Evolutionary conservation across 2,329 filamentous ascomycete genomes (phyloP).

Genomic region (Apiospora arundinis): DNA sequence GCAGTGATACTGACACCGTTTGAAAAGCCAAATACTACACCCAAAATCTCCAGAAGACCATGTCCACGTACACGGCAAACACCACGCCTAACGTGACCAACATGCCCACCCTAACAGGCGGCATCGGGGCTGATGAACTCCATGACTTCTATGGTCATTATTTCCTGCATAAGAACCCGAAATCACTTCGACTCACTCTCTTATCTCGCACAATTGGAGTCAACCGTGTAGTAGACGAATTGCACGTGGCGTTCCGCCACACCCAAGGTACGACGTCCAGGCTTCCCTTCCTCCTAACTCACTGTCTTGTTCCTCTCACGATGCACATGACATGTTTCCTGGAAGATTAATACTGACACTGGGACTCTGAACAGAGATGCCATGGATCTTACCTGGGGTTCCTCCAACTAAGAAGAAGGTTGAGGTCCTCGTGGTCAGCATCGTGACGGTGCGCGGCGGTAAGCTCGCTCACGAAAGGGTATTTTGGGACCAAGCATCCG

Average conservation of each 20-base stretch:
- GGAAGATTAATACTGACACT: no score
- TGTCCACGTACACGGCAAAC: slow-evolving; percentile 66
- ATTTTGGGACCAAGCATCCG: slow-evolving; percentile 71
- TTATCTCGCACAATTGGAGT: slow-evolving; percentile 69
- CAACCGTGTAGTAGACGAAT: slow-evolving; percentile 70
- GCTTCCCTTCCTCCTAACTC: no score
- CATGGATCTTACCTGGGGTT: slow-evolving; percentile 67
- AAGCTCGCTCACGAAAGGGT: slow-evolving; percentile 71
- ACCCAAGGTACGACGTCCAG: slow-evolving; percentile 35
- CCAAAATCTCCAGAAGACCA: slow-evolving; percentile 62
- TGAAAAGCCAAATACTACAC: slow-evolving; percentile 58
- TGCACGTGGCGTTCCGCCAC: slow-evolving; percentile 65
- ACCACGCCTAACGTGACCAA: slow-evolving; percentile 72
- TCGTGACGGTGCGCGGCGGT: slow-evolving; percentile 70
- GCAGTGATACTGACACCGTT: background rate
- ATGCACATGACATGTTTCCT: no score
- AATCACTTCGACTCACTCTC: slow-evolving; percentile 64
- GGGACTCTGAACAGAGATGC: slow-evolving; percentile 48
- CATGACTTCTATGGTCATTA: slow-evolving; percentile 69
- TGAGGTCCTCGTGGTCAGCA: slow-evolving; percentile 64
- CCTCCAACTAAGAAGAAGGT: slow-evolving; percentile 61
- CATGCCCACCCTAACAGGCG: slow-evolving; percentile 69
- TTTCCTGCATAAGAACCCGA: slow-evolving; percentile 68
- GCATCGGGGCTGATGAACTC: slow-evolving; percentile 63
- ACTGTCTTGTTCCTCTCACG: no score